Conservation (phyloP, 257 asterid genomes). For the Thymus mandschuricus region DNA sequence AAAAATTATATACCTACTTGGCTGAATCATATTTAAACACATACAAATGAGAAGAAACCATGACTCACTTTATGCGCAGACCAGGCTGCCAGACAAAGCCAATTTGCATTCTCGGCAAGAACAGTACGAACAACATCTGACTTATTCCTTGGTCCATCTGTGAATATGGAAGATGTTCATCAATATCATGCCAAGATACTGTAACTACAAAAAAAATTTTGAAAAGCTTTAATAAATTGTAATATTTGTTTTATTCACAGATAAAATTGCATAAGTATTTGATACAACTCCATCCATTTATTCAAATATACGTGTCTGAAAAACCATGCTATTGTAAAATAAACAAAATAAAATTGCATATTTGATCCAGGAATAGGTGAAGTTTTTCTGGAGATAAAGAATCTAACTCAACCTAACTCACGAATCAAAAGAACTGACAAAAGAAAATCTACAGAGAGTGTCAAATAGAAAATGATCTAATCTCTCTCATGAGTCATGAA, state of each 20-base stretch:
- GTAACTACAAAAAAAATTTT: conserved; percentile 2
- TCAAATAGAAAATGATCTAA: too few relatives aligned
- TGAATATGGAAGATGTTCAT: conserved; percentile 34
- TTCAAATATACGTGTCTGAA: neutral
- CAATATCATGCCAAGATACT: conserved; percentile 21
- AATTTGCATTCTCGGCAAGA: conserved; percentile 82
- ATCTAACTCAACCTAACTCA: too few relatives aligned
- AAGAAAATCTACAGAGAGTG: too few relatives aligned
- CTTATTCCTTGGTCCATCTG: conserved; percentile 83
- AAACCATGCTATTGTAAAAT: neutral
- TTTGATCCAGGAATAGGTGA: too few relatives aligned
- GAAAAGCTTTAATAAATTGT: conserved; percentile 21
- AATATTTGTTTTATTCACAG: conserved; percentile 1
- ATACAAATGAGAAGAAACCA: conserved; percentile 12
- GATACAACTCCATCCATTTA: conserved; percentile 1
- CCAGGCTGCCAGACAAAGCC: conserved; percentile 78
- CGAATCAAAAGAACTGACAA: too few relatives aligned
- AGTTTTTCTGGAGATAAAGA: too few relatives aligned
- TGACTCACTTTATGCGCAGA: conserved; percentile 68
- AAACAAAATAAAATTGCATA: neutral
- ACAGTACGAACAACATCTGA: conserved; percentile 90
- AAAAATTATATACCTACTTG: neutral
- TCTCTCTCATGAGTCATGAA: too few relatives aligned
- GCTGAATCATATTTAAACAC: conserved; percentile 15
- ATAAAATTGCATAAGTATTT: conserved; percentile 23